Evolutionary conservation across 352 stramenopile genomes (phyloP).

Genomic region (Phytophthora agathidicida): DNA sequence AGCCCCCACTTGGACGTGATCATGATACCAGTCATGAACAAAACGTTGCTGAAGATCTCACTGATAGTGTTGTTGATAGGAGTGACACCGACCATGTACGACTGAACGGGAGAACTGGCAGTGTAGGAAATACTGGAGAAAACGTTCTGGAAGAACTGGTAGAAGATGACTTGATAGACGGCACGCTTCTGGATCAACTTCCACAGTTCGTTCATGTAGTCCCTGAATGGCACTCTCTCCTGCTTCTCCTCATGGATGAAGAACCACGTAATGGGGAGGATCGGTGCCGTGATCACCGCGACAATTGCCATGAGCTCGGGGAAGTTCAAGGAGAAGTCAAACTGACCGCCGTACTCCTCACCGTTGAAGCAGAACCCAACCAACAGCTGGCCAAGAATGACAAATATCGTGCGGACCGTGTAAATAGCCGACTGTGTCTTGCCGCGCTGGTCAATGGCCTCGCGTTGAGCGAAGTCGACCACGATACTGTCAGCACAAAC

Average conservation of each 20-base stretch:
- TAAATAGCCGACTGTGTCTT: slow-evolving; percentile 49
- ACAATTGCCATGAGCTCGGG: slow-evolving; percentile 40
- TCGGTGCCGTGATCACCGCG: slow-evolving; percentile 18
- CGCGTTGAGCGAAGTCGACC: slow-evolving; percentile 41
- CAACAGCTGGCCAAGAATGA: slow-evolving; percentile 34
- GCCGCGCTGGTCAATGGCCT: slow-evolving; percentile 34
- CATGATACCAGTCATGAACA: slow-evolving; percentile 36
- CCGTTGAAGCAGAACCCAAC: slow-evolving; percentile 52
- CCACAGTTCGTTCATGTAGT: slow-evolving; percentile 43
- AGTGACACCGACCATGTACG: slow-evolving; percentile 37
- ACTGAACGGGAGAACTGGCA: slow-evolving; percentile 27
- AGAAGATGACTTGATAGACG: slow-evolving; percentile 52
- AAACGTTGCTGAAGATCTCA: slow-evolving; percentile 34
- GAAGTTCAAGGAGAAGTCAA: slow-evolving; percentile 48
- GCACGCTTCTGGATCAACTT: slow-evolving; percentile 39
- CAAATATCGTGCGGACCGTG: slow-evolving; percentile 33
- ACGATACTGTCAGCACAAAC: slow-evolving; percentile 59
- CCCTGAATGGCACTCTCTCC: slow-evolving; percentile 16
- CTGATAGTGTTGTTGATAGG: slow-evolving; percentile 43
- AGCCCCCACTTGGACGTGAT: slow-evolving; percentile 42
- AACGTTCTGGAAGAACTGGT: slow-evolving; percentile 45
- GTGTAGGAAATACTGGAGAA: slow-evolving; percentile 41
- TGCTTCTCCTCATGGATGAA: slow-evolving; percentile 49
- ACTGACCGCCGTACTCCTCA: slow-evolving; percentile 50
- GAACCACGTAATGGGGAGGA: slow-evolving; percentile 43